Conservation (phyloP, 2,329 filamentous ascomycete species). For the Ophiostoma tasmaniense region DNA sequence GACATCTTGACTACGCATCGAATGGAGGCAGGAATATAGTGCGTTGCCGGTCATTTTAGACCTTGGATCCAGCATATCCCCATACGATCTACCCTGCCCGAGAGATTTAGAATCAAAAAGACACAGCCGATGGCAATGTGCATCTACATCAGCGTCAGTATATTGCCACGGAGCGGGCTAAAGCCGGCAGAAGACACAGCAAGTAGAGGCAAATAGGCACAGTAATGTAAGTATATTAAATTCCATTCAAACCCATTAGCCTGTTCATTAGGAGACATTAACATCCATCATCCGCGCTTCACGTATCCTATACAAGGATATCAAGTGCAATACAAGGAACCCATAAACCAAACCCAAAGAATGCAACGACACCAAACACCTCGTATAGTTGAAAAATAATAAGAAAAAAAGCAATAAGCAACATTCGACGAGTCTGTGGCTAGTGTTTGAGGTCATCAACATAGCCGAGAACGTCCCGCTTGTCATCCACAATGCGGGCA, state of each 20-base stretch:
- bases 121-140: background rate
- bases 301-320: background rate
- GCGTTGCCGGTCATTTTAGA: background rate
- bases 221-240: background rate
- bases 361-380: background rate
- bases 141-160: background rate
- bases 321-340: background rate
- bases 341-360: background rate
- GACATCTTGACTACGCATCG: background rate
- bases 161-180: background rate
- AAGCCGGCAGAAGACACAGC: background rate
- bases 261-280: background rate
- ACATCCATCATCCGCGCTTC: background rate
- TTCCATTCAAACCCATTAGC: background rate
- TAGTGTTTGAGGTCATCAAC: slow-evolving; percentile 32
- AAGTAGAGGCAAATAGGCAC: background rate
- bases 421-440: background rate
- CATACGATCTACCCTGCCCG: background rate
- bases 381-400: background rate
- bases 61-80: background rate
- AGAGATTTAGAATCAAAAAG: background rate
- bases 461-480: slow-evolving; percentile 36
- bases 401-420: background rate
- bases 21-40: background rate
- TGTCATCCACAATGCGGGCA: slow-evolving; percentile 41